Evolutionary conservation across 352 stramenopile species (phyloP), one percentile per base, ranked within the genome.

Genomic region (Phytopythium kandeliae): DNA sequence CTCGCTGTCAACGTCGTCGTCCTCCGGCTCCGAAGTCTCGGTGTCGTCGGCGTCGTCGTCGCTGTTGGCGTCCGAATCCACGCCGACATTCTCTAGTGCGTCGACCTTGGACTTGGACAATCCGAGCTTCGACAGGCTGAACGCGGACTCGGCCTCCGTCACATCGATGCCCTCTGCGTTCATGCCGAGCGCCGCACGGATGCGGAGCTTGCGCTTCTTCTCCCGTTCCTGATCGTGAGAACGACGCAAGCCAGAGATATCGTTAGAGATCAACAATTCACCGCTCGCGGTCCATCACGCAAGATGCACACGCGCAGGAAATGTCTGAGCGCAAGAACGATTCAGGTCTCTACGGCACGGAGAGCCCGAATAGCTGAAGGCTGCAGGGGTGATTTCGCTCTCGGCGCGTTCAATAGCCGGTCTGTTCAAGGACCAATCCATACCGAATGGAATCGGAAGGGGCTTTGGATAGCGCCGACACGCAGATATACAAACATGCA

Each of bases 271-370:
- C 17, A 22, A 16, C n/a, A n/a, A n/a, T n/a, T n/a, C n/a, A n/a
- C n/a, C 5, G 13, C 19, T 44, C 15, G 15, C 12, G 12, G 8
- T 26, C 19, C 62, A 24, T 34, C 0, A 37, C 26, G 12, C 15
- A 36, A 3, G 6, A 24, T 53, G 50, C 37, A 19, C 13, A 50
- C 21, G 37, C 36, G 15, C 56, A 25, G 19, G 30, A 30, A 52
- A 71, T 95, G 85, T 95, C 52, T 91, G 85, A 95, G 65, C 85
- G 85, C 85, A 95, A 89, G 84, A 95, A 95, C 85, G 85, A 81
- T 95, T 88, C 53, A 73, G 63, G 59, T 69, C 62, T 67, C 74
- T 78, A 93, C 58, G 67, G 71, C 78, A 65, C 70, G 52, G 60
- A 77, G 78, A 69, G 68, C 63, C 65, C 61, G 68, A 91, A 95